phyloP scores from a whole-genome alignment of 331 rosid species.

The Malus hybrid region DNA sequence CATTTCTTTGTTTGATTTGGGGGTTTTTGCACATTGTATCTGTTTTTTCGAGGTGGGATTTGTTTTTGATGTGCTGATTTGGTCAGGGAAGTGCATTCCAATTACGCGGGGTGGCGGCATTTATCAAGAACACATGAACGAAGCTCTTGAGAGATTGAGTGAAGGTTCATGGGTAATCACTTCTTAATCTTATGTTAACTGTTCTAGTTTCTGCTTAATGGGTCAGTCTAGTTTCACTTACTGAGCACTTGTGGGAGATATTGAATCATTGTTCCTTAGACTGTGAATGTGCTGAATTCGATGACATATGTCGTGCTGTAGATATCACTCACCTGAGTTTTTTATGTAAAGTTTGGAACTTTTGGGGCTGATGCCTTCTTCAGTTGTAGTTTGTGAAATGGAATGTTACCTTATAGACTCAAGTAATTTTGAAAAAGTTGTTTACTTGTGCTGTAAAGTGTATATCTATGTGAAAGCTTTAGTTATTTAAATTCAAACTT shows the following conservation, averaged over 20 bases:
- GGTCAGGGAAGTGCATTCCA: slow-evolving; percentile 90
- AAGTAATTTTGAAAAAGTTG: background rate
- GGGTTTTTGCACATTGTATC: background rate
- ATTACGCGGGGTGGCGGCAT: slow-evolving; percentile 87
- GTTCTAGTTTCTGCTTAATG: background rate
- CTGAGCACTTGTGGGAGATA: background rate
- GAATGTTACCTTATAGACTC: background rate
- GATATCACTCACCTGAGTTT: background rate
- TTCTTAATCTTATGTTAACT: background rate
- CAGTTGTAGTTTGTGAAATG: background rate
- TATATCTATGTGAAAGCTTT: background rate
- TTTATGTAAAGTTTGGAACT: background rate
- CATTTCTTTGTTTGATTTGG: background rate
- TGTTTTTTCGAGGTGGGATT: background rate
- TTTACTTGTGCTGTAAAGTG: background rate
- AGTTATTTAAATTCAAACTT: background rate
- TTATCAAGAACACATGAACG: slow-evolving; percentile 80
- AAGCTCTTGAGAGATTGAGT: slow-evolving; percentile 70
- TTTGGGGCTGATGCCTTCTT: background rate
- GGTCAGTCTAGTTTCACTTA: background rate
- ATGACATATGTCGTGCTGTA: background rate
- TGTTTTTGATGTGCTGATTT: slow-evolving; percentile 15
- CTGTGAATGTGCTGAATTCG: background rate
- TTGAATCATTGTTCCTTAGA: background rate
- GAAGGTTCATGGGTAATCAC: slow-evolving; percentile 81